Conservation (phyloP, 192 early-diverging fungal species). For the Borealophlyctis nickersoniae region DNA sequence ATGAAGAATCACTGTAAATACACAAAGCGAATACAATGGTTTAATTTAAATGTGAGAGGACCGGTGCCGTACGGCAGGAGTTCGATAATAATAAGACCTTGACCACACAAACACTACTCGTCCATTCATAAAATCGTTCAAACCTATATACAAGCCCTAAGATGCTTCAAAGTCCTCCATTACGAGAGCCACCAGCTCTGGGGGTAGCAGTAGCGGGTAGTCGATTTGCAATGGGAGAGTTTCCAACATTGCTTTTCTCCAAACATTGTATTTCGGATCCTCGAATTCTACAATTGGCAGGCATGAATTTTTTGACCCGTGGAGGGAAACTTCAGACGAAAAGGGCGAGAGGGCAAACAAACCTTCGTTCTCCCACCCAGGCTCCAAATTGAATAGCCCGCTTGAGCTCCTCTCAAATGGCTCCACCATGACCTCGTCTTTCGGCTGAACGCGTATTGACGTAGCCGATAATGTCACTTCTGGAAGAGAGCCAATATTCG, state of each 20-base stretch:
- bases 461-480: too few relatives aligned
- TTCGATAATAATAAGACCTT: too few relatives aligned
- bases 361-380: slow-evolving; percentile 34
- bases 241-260: slow-evolving; percentile 31
- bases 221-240: slow-evolving; percentile 35
- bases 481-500: too few relatives aligned
- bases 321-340: background rate
- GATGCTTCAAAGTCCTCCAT: slow-evolving; percentile 36
- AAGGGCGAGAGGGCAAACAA: background rate
- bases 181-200: slow-evolving; percentile 32
- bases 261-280: slow-evolving; percentile 34
- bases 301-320: background rate
- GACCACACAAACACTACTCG: too few relatives aligned
- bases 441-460: background rate
- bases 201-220: slow-evolving; percentile 39
- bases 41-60: too few relatives aligned
- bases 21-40: too few relatives aligned
- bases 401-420: background rate
- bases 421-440: background rate
- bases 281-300: slow-evolving; percentile 20
- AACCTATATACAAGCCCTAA: too few relatives aligned
- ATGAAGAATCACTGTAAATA: too few relatives aligned
- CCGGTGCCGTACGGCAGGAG: too few relatives aligned
- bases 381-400: slow-evolving; percentile 19
- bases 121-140: too few relatives aligned